Evolutionary conservation across 495 filamentous ascomycete species (phyloP), one percentile per base, ranked within the genome.

Genomic region (Neurospora tetrasperma): DNA sequence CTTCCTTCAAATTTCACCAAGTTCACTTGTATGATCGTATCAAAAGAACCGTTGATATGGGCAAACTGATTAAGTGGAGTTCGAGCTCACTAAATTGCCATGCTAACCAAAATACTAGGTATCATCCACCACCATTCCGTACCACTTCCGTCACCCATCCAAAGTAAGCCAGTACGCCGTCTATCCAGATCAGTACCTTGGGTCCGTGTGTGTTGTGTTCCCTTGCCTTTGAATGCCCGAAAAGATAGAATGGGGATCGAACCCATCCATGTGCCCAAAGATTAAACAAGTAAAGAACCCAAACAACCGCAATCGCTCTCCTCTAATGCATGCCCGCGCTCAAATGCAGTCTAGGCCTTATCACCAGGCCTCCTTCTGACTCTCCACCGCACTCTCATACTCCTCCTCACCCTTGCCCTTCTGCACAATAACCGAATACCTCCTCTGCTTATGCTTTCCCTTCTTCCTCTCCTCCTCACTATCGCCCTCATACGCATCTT

Each of bases 371-470:
- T 71, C 69, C n/a, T 70, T 46, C 31, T 43, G 42, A 69, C 18
- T 59, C 72, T 79, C 78, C 5, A 77, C 74, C 4, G 80, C 80
- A 44, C 78, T 82, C 78, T 80, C 78, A 70, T 82, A 80, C 73
- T 82, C 80, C 40, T 80, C 79, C 8, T 80, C 80, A 27, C 79
- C 79, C 75, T 82, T 79, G 40, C 78, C 78, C 76, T 78, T 79
- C 73, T 78, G 79, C 11, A 82, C 80, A 39, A 80, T 82, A 41
- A 78, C 78, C 2, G 76, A 73, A 42, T 80, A 81, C 69, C 77
- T 74, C 42, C 72, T 72, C 10, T 66, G 73, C 23, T 71, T 69
- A 7, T 76, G 59, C 72, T 78, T 73, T 69, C 77, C 73, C 48
- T 76, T 59, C 54, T 74, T 75, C 72, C 78, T 75, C 23, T 75